Evolutionary conservation across 495 filamentous ascomycete species (phyloP), one percentile per base, ranked within the genome.

Genomic region (Penicillium flavigenum): DNA sequence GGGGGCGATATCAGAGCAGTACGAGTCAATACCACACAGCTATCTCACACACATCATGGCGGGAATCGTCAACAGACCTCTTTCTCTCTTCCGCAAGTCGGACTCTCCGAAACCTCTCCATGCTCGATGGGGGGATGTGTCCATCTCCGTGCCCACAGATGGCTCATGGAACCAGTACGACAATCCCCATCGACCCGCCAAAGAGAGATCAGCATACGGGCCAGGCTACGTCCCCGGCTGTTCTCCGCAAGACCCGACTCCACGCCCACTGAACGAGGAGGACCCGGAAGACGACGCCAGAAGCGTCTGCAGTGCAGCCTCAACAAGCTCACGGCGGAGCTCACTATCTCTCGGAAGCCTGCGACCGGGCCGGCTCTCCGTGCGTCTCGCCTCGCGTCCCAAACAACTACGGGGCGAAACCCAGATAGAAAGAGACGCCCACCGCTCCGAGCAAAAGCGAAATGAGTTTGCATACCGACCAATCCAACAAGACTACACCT

Each of bases 151-250:
- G 8, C 76, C 71, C 4, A 73, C 73, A 27, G 67, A 72, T n/a
- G 73, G 72, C 4, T 71, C 73, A 49, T 78, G 73, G 75, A 74
- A 66, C 19, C 73, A 76, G 54, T 67, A 67, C 49, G 59, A 75
- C 11, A 73, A 71, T 34, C 71, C 71, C n/a, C 66, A 69, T 62
- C 62, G 56, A 14, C 56, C 59, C 8, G 44, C 54, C 10, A 62
- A 53, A 31, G 56, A 59, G 11, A 63, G 53, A 36, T 56, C 57
- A 34, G n/a, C 38, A 1, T 70, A 73, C 16, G 69, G 71, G 16
- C 69, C 67, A 1, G 72, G 69, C 20, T 69, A 63, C 43, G 61
- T 72, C 0, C 65, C 68, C 14, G 63, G 67, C 26, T 38, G 29
- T 17, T 55, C 44, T 10, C 66, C 63, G 10, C 57, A 63, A 20